Evolutionary conservation across 768 basidiomycete species (phyloP), one percentile per base, ranked within the genome.

Genomic region (Leccinellum rugosiceps): DNA sequence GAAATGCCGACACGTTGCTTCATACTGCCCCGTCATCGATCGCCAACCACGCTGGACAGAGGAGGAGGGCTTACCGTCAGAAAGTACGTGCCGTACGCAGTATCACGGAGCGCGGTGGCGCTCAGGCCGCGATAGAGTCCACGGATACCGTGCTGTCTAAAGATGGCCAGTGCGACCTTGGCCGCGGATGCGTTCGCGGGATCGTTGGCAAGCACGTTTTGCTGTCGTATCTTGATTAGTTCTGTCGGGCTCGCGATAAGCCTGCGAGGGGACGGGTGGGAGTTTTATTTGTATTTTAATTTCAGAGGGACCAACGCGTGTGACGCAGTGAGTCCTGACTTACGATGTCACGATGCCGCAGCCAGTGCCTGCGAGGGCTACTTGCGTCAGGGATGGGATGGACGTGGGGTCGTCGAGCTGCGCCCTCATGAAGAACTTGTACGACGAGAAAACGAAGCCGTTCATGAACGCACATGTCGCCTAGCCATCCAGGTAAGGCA

Each of bases 71-170:
- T 63, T 63, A 89, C 89, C 61, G 86, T 81, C 54, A 80, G 76
- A 69, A 96, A 97, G 72, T 97, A 96, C 2, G 88, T 84, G 7
- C 93, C 94, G 65, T 90, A 96, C 2, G 87, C 92, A 9, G 79
- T 75, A 69, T 96, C 94, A 32, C 94, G 76, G 35, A 93, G 67
- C 1, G 86, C 85, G 0, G 92, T 95, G 0, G 84, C 81, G 1
- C 80, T 75, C 49, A 90, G 74, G 0, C 94, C 94, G 5, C 93
- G 83, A 71, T 89, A 96, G 6, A 95, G 72, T 0, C 88, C 91
- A 48, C 74, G 68, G 14, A 90, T 19, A 1, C 91, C 91, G 21
- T 79, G 74, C 50, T 75, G 72, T 46, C 72, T 74, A 49, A 85
- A 75, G 26, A 94, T 85, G 50, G 78, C 70, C 44, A 76, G 68